Evolutionary conservation across 495 filamentous ascomycete species (phyloP).

Genomic region (Antarctomyces pellizariae): DNA sequence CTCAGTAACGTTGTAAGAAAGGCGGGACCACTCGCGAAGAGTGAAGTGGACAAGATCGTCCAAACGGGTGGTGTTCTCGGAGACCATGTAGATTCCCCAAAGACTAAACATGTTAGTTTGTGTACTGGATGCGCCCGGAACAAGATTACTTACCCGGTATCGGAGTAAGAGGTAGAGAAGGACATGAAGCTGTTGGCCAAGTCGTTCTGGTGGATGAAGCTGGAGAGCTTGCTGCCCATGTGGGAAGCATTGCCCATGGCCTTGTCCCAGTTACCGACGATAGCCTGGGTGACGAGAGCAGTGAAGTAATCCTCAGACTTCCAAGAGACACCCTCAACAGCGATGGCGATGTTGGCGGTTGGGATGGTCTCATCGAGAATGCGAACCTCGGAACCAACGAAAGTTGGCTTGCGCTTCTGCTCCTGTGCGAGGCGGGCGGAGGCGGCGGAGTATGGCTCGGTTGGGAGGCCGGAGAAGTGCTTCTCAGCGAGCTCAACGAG

Average conservation of each 20-base stretch:
- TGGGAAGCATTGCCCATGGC: constrained; percentile 92
- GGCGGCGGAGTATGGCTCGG: constrained; percentile 43
- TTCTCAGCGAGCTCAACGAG: constrained; percentile 92
- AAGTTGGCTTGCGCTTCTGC: constrained; percentile 74
- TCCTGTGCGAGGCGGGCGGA: constrained; percentile 35
- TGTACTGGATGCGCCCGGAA: not conserved
- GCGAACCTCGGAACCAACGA: constrained; percentile 85
- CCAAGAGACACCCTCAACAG: constrained; percentile 98
- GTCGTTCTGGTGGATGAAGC: constrained; percentile 73
- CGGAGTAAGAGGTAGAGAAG: constrained; percentile 98
- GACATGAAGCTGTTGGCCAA: constrained; percentile 99
- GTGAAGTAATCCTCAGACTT: constrained; percentile 98
- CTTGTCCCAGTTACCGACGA: constrained; percentile 98
- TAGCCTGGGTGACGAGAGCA: constrained; percentile 87
- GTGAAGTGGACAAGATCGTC: constrained; percentile 97
- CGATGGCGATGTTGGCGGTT: constrained; percentile 92
- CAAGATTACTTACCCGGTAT: constrained; percentile 69
- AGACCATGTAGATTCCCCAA: constrained; percentile 98
- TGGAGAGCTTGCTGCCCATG: constrained; percentile 92
- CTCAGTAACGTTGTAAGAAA: constrained; percentile 63
- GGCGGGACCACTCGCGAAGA: constrained; percentile 90
- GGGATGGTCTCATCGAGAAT: constrained; percentile 90
- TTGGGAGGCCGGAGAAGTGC: constrained; percentile 60
- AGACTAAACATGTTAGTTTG: constrained; percentile 32
- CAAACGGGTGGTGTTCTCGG: constrained; percentile 61